A percentile compares a stretch with the other conserved stretches of the same genome.
Conservation (phyloP, 2,329 filamentous ascomycete genomes). For the Hymenoscyphus linearis region DNA sequence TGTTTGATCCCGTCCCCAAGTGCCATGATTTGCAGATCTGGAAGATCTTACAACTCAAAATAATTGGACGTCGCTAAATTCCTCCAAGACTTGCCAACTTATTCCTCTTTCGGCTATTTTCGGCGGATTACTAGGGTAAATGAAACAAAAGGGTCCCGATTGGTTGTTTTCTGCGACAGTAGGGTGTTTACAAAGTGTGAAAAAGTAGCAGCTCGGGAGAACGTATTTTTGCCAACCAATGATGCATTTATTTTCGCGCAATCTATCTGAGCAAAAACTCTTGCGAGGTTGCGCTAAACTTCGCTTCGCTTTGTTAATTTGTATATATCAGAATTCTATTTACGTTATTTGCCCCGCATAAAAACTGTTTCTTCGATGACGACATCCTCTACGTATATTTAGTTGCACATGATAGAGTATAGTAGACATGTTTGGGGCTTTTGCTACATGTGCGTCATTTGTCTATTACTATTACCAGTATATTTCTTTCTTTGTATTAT, state of each 20-base stretch:
- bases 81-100: not conserved
- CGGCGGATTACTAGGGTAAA: not conserved
- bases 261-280: not conserved
- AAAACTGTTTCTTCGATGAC: not conserved
- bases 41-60: not conserved
- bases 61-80: not conserved
- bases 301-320: not conserved
- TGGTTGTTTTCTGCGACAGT: not conserved
- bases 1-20: not conserved
- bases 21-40: not conserved
- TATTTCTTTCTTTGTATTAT: not conserved
- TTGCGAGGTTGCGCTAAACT: not conserved
- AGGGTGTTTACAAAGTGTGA: not conserved
- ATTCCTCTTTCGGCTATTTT: conserved; percentile 1
- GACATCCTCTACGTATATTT: not conserved
- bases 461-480: too few species aligned
- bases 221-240: not conserved
- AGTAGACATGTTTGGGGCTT: not conserved
- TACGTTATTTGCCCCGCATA: not conserved
- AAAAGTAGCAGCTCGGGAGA: not conserved
- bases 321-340: not conserved
- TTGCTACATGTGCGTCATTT: not conserved
- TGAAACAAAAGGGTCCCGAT: not conserved
- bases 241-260: not conserved
- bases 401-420: not conserved